Evolutionary conservation across 305 asterid genomes (phyloP).

Genomic region (Fraxinus velutina): DNA sequence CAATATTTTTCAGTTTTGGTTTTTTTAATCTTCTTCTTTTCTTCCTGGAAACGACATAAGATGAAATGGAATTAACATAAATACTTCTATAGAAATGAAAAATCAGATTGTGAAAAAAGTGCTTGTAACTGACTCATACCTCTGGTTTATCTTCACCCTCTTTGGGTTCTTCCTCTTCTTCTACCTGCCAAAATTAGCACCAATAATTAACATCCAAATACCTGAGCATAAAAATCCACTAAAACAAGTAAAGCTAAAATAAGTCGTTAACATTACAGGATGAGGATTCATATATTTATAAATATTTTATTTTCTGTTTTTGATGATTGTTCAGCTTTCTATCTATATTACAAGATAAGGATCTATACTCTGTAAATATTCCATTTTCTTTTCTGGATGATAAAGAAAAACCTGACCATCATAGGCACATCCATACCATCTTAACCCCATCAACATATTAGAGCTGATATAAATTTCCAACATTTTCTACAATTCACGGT

Average conservation of each 20-base stretch:
- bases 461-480: not conserved
- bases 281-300: not conserved
- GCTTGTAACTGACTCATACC: not conserved
- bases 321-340: not conserved
- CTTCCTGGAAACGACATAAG: conserved; percentile 16
- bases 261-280: not conserved
- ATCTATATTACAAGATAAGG: not conserved
- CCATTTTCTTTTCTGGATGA: not conserved
- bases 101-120: not conserved
- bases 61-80: not conserved
- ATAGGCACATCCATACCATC: too few species aligned
- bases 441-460: too few species aligned
- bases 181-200: conserved; percentile 55
- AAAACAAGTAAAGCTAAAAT: not conserved
- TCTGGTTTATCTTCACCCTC: conserved; percentile 74
- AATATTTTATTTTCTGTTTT: not conserved
- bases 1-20: conserved; percentile 89
- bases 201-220: not conserved
- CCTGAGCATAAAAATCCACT: not conserved
- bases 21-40: too few species aligned
- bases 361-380: not conserved
- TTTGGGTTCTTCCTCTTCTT: conserved; percentile 86
- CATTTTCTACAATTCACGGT: not conserved
- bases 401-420: not conserved
- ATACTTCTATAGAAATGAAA: not conserved